Conservation (phyloP, 352 stramenopile genomes). For the Phytopythium oedochilum region DNA sequence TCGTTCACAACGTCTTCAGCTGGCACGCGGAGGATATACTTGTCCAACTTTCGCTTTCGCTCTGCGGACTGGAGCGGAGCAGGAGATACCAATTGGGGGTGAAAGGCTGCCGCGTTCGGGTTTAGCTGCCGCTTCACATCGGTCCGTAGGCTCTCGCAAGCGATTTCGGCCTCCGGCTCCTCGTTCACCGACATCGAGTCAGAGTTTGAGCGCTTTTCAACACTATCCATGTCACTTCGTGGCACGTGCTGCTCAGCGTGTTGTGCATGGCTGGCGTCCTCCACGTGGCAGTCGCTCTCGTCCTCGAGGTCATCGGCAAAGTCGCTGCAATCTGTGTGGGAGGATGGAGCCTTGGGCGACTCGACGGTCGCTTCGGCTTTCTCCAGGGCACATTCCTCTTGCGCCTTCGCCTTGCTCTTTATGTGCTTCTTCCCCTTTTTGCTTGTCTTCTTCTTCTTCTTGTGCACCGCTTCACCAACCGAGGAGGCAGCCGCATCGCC, state of each 20-base stretch:
- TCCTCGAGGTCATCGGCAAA: conserved; percentile 3
- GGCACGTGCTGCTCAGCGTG: not conserved
- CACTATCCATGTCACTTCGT: not conserved
- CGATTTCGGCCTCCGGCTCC: conserved; percentile 9
- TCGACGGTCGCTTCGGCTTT: not conserved
- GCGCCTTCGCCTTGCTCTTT: conserved; percentile 13
- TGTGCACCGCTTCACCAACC: not conserved
- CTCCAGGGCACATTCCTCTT: not conserved
- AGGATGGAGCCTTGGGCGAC: not conserved
- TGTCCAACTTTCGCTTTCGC: conserved; percentile 67
- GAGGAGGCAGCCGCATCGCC: conserved; percentile 14
- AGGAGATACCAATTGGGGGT: conserved; percentile 21
- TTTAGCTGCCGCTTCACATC: conserved; percentile 27
- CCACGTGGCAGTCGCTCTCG: not conserved
- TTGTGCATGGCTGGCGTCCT: not conserved
- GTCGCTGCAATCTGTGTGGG: conserved; percentile 1
- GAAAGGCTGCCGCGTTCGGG: conserved; percentile 50
- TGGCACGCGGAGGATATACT: conserved; percentile 54
- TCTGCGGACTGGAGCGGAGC: not conserved
- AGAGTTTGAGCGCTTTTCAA: not conserved
- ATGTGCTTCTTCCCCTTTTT: conserved; percentile 33
- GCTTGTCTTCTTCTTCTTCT: conserved; percentile 39
- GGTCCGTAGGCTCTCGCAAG: not conserved
- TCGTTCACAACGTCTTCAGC: conserved; percentile 25
- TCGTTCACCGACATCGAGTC: not conserved